phyloP scores from a whole-genome alignment of 2,329 filamentous ascomycete genomes.

The Claviceps citrina region DNA sequence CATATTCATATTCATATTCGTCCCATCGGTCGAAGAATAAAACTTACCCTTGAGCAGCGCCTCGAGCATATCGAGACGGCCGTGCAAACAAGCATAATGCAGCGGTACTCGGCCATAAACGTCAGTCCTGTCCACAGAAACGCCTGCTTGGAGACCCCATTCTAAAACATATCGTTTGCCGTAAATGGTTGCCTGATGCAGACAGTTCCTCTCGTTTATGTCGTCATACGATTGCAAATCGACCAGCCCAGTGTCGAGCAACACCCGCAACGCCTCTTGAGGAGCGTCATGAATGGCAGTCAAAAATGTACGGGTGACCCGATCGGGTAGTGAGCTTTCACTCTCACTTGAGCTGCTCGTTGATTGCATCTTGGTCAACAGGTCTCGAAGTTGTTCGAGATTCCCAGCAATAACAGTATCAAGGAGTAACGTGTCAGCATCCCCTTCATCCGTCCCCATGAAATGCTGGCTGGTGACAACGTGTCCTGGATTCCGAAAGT shows the following conservation, averaged over 20 bases:
- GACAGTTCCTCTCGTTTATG: conserved; percentile 91
- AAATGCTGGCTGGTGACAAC: conserved; percentile 51
- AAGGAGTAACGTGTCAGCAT: conserved; percentile 75
- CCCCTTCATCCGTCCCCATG: conserved; percentile 67
- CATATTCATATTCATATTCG: too few relatives aligned
- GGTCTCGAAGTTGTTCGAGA: conserved; percentile 59
- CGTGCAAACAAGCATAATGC: conserved; percentile 94
- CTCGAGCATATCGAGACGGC: conserved; percentile 68
- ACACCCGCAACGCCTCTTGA: conserved; percentile 54
- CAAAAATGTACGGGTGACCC: conserved; percentile 79
- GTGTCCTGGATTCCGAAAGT: conserved; percentile 52
- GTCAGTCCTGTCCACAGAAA: conserved; percentile 68
- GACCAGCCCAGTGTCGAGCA: conserved; percentile 69
- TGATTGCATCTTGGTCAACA: conserved; percentile 56
- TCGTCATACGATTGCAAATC: conserved; percentile 91
- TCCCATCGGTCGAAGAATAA: too few relatives aligned
- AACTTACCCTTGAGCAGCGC: conserved; percentile 51
- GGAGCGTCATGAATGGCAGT: conserved; percentile 78
- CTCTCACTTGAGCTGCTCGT: conserved; percentile 39
- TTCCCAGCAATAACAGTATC: conserved; percentile 79
- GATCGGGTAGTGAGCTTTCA: conserved; percentile 46
- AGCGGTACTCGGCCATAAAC: conserved; percentile 88
- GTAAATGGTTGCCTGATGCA: conserved; percentile 94
- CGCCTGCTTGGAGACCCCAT: conserved; percentile 57
- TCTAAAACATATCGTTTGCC: conserved; percentile 66